phyloP scores from a whole-genome alignment of 2,329 filamentous ascomycete species.

The Nothophaeocryptopus gaeumannii region DNA sequence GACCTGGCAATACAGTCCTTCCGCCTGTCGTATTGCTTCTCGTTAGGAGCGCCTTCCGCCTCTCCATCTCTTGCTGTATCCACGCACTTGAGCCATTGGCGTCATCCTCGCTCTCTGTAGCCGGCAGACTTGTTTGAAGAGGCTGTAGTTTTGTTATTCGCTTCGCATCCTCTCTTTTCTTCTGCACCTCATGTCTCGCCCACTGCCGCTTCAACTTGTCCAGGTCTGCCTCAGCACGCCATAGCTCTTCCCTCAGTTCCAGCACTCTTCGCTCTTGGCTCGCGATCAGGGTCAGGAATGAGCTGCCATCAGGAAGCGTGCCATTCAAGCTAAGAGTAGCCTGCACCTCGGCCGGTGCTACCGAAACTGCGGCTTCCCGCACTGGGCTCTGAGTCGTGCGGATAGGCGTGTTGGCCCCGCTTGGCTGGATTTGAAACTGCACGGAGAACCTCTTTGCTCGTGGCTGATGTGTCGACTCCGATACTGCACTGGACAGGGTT shows the following conservation, averaged over 20 bases:
- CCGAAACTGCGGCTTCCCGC: slow-evolving; percentile 25
- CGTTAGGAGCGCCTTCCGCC: slow-evolving; percentile 65
- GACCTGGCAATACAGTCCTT: slow-evolving; percentile 62
- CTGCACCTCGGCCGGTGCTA: slow-evolving; percentile 9
- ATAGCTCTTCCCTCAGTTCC: slow-evolving; percentile 87
- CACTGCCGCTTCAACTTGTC: slow-evolving; percentile 77
- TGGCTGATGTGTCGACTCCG: slow-evolving; percentile 18
- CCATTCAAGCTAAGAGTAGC: slow-evolving; percentile 5
- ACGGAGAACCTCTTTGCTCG: slow-evolving; percentile 47
- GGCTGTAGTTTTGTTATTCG: slow-evolving; percentile 59
- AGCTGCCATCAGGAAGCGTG: slow-evolving; percentile 32
- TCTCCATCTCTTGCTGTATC: slow-evolving; percentile 64
- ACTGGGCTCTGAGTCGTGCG: slow-evolving; percentile 34
- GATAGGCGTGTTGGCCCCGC: slow-evolving; percentile 31
- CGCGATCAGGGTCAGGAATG: slow-evolving; percentile 82
- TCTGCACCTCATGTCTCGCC: slow-evolving; percentile 71
- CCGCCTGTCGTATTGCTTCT: slow-evolving; percentile 46
- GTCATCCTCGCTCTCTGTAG: slow-evolving; percentile 41
- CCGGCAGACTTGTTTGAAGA: slow-evolving; percentile 43
- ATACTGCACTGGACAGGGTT: slow-evolving; percentile 28
- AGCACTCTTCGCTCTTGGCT: slow-evolving; percentile 87
- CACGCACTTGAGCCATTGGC: slow-evolving; percentile 45
- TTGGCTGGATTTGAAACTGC: slow-evolving; percentile 48
- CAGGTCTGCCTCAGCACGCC: slow-evolving; percentile 75
- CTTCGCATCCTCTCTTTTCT: slow-evolving; percentile 67